These are phyloP conservation scores for Claviceps cyperi DNA, from an alignment of 2,329 filamentous ascomycete genomes.

Conservation along the genomic window DNA sequence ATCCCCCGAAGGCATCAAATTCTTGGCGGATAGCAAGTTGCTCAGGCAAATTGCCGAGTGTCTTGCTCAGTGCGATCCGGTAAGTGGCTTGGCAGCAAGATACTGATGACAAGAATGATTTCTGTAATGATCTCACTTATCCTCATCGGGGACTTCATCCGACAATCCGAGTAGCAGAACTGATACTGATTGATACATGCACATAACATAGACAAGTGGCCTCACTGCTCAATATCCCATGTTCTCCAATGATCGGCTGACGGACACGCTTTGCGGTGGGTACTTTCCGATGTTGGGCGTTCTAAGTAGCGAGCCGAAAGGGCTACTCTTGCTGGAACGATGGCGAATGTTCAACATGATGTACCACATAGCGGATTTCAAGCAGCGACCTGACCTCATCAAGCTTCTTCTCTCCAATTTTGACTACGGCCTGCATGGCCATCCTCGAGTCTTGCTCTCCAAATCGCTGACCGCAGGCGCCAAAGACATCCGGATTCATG, in stretches of 20 bases:
- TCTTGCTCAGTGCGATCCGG: conserved; percentile 83
- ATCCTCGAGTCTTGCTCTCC: conserved; percentile 81
- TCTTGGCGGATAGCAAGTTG: conserved; percentile 82
- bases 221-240: conserved; percentile 73
- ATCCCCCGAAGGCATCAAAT: conserved; percentile 69
- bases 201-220: conserved; percentile 41
- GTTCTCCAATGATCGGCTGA: conserved; percentile 73
- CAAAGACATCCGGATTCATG: conserved; percentile 81
- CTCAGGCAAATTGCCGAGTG: conserved; percentile 91
- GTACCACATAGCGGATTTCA: conserved; percentile 91
- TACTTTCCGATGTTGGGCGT: conserved; percentile 90
- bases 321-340: conserved; percentile 77
- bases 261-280: conserved; percentile 76
- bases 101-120: neutral
- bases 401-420: conserved; percentile 79
- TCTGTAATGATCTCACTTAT: neutral
- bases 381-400: conserved; percentile 81
- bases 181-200: conserved; percentile 1
- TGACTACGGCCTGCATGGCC: conserved; percentile 78
- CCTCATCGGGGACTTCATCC: neutral
- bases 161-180: conserved; percentile 2
- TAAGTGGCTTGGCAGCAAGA: conserved; percentile 24
- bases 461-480: conserved; percentile 86
- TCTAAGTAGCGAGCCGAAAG: conserved; percentile 67
- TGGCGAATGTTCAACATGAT: conserved; percentile 99